Evolutionary conservation across 345 rosid species (phyloP).

Genomic region (Sonneratia caseolaris): DNA sequence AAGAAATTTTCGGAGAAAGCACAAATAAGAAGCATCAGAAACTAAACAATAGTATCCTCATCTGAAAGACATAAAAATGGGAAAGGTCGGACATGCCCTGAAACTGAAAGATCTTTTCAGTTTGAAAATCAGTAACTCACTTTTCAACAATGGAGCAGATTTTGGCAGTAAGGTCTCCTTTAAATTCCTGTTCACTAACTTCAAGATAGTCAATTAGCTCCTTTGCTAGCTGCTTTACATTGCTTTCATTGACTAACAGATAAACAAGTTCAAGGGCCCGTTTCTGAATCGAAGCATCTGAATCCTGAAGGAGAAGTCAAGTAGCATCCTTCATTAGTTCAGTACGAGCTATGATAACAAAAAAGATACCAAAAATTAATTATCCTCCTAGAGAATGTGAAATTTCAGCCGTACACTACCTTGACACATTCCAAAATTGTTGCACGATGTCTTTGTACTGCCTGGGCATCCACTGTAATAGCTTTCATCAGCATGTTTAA

Average conservation of each 20-base stretch:
- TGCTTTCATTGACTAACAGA: conserved; percentile 77
- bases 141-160: conserved; percentile 93
- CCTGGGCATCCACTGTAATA: conserved; percentile 77
- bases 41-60: neutral
- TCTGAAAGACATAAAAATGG: neutral
- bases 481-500: conserved; percentile 97
- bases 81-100: neutral
- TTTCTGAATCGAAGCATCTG: conserved; percentile 97
- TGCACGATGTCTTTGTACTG: conserved; percentile 92
- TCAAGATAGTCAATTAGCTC: conserved; percentile 94
- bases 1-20: neutral
- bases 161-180: conserved; percentile 96
- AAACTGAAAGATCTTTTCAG: neutral
- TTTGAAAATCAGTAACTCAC: conserved; percentile 35
- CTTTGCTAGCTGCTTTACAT: conserved; percentile 81
- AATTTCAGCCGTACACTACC: conserved; percentile 31
- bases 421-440: conserved; percentile 98
- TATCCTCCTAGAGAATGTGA: neutral
- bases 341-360: neutral
- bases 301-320: conserved; percentile 47
- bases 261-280: conserved; percentile 90
- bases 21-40: neutral
- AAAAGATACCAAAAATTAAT: neutral
- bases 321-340: neutral
- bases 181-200: conserved; percentile 92